phyloP scores from a whole-genome alignment of 768 basidiomycete species.

The Pulveroboletus sp. region DNA sequence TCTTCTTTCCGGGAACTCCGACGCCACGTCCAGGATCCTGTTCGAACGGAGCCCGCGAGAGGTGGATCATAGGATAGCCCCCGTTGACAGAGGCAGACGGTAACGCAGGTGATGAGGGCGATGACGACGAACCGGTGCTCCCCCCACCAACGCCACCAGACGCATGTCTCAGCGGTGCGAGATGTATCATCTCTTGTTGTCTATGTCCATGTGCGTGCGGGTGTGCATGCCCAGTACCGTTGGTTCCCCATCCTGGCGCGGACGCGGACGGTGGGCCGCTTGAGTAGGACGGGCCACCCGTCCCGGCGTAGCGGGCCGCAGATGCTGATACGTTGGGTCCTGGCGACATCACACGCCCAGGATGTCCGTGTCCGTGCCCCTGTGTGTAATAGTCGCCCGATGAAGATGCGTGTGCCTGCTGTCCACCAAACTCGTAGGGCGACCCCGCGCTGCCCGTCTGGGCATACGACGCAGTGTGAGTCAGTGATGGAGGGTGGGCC shows the following conservation, averaged over 20 bases:
- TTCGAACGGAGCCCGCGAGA: constrained; percentile 32
- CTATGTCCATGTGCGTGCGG: constrained; percentile 20
- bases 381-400: constrained; percentile 26
- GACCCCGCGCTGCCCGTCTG: constrained; percentile 24
- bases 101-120: constrained; percentile 29
- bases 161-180: constrained; percentile 31
- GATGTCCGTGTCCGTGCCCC: constrained; percentile 12
- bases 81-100: constrained; percentile 13
- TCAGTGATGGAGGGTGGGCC: constrained; percentile 10
- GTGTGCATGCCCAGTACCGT: constrained; percentile 11
- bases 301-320: constrained; percentile 13
- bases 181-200: constrained; percentile 34
- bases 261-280: constrained; percentile 2
- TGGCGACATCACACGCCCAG: constrained; percentile 18
- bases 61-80: constrained; percentile 29
- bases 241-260: constrained; percentile 17
- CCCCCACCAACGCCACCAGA: constrained; percentile 6
- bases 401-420: constrained; percentile 19
- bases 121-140: constrained; percentile 19
- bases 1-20: constrained; percentile 48
- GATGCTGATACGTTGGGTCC: constrained; percentile 14
- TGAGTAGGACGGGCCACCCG: constrained; percentile 5
- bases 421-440: constrained; percentile 21
- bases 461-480: constrained; percentile 21
- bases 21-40: constrained; percentile 25